A percentile compares a stretch with the other conserved stretches of the same genome.
Conservation (phyloP, 192 early-diverging fungal species). For the Blastocladiella britannica region DNA sequence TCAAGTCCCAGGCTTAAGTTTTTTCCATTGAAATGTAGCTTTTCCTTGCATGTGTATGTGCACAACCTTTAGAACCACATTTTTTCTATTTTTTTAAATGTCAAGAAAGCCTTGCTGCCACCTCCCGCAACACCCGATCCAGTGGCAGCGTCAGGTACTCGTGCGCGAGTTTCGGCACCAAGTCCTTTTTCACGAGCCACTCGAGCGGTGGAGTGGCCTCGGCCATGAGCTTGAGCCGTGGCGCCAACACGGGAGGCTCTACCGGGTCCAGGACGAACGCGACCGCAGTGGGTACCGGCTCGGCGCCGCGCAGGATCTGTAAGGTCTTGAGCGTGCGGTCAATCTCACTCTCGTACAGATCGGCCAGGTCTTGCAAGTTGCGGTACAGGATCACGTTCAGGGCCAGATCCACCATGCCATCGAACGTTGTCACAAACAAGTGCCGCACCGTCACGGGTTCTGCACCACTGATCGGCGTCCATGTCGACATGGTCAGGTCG, state of each 20-base stretch:
- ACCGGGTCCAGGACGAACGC: constrained; percentile 5
- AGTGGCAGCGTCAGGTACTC: constrained; percentile 17
- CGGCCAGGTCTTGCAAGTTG: constrained; percentile 19
- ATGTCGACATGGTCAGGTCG: constrained; percentile 16
- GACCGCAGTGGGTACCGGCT: constrained; percentile 19
- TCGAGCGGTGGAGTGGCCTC: constrained; percentile 31
- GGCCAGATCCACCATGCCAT: constrained; percentile 18
- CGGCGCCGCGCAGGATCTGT: constrained; percentile 4
- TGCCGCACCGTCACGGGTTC: constrained; percentile 10
- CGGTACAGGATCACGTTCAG: constrained; percentile 22
- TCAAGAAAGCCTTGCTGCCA: no score
- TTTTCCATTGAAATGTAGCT: no score
- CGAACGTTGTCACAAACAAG: constrained; percentile 15
- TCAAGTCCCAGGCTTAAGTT: no score
- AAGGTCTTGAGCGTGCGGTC: constrained; percentile 5
- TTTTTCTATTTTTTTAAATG: no score
- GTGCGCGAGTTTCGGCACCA: constrained; percentile 20
- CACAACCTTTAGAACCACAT: no score
- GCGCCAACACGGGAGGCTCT: constrained; percentile 17
- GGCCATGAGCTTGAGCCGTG: constrained; percentile 21
- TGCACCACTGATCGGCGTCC: constrained; percentile 4
- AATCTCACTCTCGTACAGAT: constrained; percentile 16
- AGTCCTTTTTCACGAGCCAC: constrained; percentile 22
- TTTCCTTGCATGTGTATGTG: no score
- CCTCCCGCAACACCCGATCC: constrained; percentile 11